These are phyloP conservation scores for Chlorella vulgaris DNA, from an alignment of 139 green algal genomes.

Conservation along the genomic window DNA sequence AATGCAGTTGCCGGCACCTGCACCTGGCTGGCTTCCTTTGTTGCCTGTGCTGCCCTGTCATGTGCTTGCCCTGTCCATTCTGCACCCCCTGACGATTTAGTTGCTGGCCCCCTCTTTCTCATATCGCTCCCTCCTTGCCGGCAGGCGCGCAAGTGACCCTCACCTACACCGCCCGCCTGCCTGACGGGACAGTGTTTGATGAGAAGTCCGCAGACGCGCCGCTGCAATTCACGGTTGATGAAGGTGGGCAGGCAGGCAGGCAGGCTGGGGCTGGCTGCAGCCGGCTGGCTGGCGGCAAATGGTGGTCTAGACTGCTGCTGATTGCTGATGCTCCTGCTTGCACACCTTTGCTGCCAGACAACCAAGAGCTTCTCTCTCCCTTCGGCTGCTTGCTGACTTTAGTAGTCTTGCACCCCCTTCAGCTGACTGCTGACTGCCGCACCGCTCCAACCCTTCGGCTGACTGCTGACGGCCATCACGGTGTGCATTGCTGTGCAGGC, in stretches of 20 bases:
- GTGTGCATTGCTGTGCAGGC: slow-evolving; percentile 36
- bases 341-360: no score
- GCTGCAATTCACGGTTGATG: slow-evolving; percentile 70
- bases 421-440: background rate
- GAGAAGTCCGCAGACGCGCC: slow-evolving; percentile 60
- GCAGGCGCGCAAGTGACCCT: slow-evolving; percentile 73
- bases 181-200: slow-evolving; percentile 76
- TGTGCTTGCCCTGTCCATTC: no score
- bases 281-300: background rate
- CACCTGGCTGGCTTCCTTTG: background rate
- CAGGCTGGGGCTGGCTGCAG: background rate
- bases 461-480: background rate
- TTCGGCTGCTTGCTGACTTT: no score
- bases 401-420: no score
- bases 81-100: no score
- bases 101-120: background rate
- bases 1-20: no score
- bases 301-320: background rate
- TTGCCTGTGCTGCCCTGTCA: background rate
- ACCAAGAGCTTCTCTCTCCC: no score
- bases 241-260: slow-evolving; percentile 42
- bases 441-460: background rate
- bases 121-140: background rate
- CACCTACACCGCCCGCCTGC: slow-evolving; percentile 42
- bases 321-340: background rate